Evolutionary conservation across 192 early-diverging fungal genomes (phyloP), one percentile per base, ranked within the genome.

Genomic region (Podila horticola): DNA sequence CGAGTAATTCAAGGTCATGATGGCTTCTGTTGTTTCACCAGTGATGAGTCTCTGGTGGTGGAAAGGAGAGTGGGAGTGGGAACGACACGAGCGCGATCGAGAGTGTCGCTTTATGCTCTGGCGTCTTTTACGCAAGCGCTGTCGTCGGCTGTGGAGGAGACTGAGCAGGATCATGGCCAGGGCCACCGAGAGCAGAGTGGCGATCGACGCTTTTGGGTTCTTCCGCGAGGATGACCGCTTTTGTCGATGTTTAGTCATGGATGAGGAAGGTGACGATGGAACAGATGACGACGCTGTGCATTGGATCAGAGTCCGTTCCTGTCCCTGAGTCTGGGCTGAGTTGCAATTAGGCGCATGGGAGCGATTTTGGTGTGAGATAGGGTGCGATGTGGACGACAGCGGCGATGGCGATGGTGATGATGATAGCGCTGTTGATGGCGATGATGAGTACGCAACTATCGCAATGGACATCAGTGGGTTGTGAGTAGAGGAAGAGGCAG

Each of bases 141-240:
- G 62, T 49, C 77, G 51, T 31, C 71, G 60, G 38, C 62, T 69
- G 28, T 81, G 77, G 34, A 73, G 61, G 6, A 81, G 52, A 49
- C 71, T 81, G 30, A 81, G 71, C 7, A 81, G n/a, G 36, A 81
- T 69, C n/a, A 73, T 61, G 4, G 77, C 73, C n/a, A 81, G 48
- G 11, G 77, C 31, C n/a, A 81, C 69, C 1, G 77, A 72, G 61
- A 81, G 77, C 30, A 81, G 58, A 11, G 77, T 73, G 38, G 71
- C 63, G 55, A 73, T 66, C 15, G 77, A 48, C 4, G 57, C 34
- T 57, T 59, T 48, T 62, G 38, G 22, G 60, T 60, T 41, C 41
- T 38, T 65, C 17, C 24, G 38, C 20, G 26, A 19, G 30, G 30
- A 20, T 41, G 69, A 62, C 29, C 30, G 61, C 69, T 51, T 36